Evolutionary conservation across 352 stramenopile genomes (phyloP).

Genomic region (Phytophthora agathidicida): DNA sequence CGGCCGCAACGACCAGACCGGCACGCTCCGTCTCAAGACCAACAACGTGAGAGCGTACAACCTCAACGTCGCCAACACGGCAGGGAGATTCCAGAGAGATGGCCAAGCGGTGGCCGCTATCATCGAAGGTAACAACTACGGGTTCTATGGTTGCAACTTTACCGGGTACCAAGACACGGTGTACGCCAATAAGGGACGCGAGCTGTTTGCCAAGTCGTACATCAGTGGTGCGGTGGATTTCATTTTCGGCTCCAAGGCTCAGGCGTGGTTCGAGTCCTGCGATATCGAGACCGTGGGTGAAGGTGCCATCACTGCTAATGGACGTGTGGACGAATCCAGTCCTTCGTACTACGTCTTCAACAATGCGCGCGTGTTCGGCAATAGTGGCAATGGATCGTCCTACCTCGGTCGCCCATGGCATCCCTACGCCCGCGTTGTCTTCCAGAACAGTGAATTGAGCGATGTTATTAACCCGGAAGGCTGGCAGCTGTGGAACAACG

Average conservation of each 20-base stretch:
- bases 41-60: conserved; percentile 18
- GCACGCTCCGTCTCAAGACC: conserved; percentile 13
- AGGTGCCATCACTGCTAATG: conserved; percentile 18
- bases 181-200: conserved; percentile 9
- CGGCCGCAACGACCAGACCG: conserved; percentile 13
- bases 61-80: conserved; percentile 17
- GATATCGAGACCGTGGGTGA: conserved; percentile 11
- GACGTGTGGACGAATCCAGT: not conserved
- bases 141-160: conserved; percentile 22
- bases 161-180: conserved; percentile 20
- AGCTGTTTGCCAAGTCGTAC: conserved; percentile 12
- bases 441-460: conserved; percentile 10
- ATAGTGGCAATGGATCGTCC: not conserved
- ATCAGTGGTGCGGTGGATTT: conserved; percentile 19
- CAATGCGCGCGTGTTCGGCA: conserved; percentile 11
- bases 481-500: conserved; percentile 11
- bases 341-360: conserved; percentile 21
- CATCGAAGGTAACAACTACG: conserved; percentile 13
- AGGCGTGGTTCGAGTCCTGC: conserved; percentile 12
- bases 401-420: conserved; percentile 5
- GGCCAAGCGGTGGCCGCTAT: conserved; percentile 12
- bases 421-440: conserved; percentile 10
- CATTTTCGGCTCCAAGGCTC: conserved; percentile 6
- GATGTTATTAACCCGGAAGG: conserved; percentile 11
- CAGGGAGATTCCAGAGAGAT: not conserved